Evolutionary conservation across 805 yeast species (phyloP), one percentile per base, ranked within the genome.

Genomic region (Sugiyamaella americana): DNA sequence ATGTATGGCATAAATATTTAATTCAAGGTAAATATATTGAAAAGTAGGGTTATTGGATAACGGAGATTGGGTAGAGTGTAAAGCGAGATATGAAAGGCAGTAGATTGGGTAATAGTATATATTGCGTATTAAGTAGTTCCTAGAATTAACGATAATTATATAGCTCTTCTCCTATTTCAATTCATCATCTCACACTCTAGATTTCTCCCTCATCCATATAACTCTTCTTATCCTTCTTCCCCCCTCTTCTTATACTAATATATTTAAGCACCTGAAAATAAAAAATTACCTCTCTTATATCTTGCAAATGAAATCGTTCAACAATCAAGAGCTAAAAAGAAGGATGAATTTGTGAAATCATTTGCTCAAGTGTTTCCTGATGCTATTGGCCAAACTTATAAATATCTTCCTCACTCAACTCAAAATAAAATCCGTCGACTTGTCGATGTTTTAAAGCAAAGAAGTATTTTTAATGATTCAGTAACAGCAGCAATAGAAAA

Each of bases 251-350:
- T 26, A 13, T 26, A 26, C 32, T 26, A 11, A 13, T 23, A 20
- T 24, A 22, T 16, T 29, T 4, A 38, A 59, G 63, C 66, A 3
- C 66, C 70, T 16, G 53, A 58, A n/a, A 63, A 64, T 42, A 71
- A 74, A 55, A 74, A 72, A 49, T 69, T 82, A 43, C 72, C 82
- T 1, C 64, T 83, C 47, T 70, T 87, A 20, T 87, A 87, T 58
- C 67, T 87, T 11, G 82, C 84, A 43, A 87, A 87, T 61, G 96
- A 87, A 54, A 80, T 87, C 19, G 82, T 86, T 1, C 96, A 87
- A 63, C 84, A 84, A 59, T 78, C 88, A 2, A 72, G 80, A 49
- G 79, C 82, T 29, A 78, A 79, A 55, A 71, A 75, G 49, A 78
- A 75, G 56, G 66, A 67, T 3, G 85, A 78, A 41, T 81, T 82